Evolutionary conservation across 2,329 filamentous ascomycete genomes (phyloP), one percentile per base, ranked within the genome.

Genomic region (Calonectria pteridis): DNA sequence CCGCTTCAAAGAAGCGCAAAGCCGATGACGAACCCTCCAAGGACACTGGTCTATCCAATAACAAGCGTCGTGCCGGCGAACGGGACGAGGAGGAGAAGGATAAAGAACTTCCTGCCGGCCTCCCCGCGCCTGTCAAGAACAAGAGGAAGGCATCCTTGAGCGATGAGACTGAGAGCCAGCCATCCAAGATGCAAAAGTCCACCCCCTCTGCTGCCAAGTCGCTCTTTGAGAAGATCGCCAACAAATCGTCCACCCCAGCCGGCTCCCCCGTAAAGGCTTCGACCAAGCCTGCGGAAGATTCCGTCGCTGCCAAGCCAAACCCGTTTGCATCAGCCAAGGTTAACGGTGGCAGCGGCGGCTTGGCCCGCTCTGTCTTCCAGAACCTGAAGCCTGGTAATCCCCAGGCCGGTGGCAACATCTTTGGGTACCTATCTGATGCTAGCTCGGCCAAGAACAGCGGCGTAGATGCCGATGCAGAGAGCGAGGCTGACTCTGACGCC

Each of bases 391-490:
- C 84, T 11, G 74, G 75, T 18, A 78, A 75, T 58, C 72, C 75
- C 20, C 77, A 77, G 63, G 59, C 81, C 29, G 81, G 77, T 20
- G 78, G 82, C 58, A 92, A 92, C 78, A 91, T 92, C 64, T 93
- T 93, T 78, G 88, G 87, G 29, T 89, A 92, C 76, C 85, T 92
- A 10, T 92, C 90, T 1, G 89, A 91, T 78, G 85, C 84, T 37
- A 90, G 89, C 76, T 89, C 89, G 18, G 84, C 87, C 50, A 89
- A 89, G 81, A 90, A 87, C 65, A 91, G 90, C 75, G 88, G 87
- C 1, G 82, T 85, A 14, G 87, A 89, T 20, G 86, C 86, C 23
- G 88, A 88, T 65, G 84, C 81, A 9, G 87, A 89, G 75, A 86
- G 84, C 74, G 86, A 87, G 71, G 82, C 85, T 23, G 87, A 86